A percentile compares a stretch with the other conserved stretches of the same genome.
Conservation (phyloP, 495 filamentous ascomycete species). For the Xylaria grammica region DNA sequence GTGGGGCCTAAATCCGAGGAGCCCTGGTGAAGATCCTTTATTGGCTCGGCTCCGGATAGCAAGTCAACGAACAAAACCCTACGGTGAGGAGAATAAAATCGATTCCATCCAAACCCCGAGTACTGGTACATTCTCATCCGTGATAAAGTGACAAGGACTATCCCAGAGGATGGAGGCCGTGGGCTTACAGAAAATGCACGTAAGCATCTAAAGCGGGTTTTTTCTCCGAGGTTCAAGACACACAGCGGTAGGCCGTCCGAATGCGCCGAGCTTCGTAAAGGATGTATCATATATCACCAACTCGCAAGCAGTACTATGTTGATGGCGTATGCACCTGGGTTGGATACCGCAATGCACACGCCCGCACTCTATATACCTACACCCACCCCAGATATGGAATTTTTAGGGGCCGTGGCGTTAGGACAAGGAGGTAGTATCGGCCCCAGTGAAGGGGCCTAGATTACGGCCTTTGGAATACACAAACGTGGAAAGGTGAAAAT, state of each 20-base stretch:
- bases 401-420: background rate
- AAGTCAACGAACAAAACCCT: background rate
- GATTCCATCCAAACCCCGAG: too few species aligned
- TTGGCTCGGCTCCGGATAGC: background rate
- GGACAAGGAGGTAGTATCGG: too few species aligned
- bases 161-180: background rate
- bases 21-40: background rate
- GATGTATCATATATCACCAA: background rate
- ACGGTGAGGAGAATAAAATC: background rate
- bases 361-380: background rate
- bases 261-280: background rate
- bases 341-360: constrained; percentile 1
- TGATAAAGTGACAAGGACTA: too few species aligned
- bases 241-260: background rate
- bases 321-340: too few species aligned
- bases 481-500: constrained; percentile 11
- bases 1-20: background rate
- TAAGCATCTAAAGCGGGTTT: background rate
- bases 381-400: constrained; percentile 1
- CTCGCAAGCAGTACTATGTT: too few species aligned
- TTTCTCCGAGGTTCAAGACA: background rate
- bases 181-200: background rate
- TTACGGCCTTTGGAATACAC: background rate
- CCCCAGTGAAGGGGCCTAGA: background rate
- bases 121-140: too few species aligned